Evolutionary conservation across 805 yeast genomes (phyloP).

Genomic region (Saturnispora ahearnii): DNA sequence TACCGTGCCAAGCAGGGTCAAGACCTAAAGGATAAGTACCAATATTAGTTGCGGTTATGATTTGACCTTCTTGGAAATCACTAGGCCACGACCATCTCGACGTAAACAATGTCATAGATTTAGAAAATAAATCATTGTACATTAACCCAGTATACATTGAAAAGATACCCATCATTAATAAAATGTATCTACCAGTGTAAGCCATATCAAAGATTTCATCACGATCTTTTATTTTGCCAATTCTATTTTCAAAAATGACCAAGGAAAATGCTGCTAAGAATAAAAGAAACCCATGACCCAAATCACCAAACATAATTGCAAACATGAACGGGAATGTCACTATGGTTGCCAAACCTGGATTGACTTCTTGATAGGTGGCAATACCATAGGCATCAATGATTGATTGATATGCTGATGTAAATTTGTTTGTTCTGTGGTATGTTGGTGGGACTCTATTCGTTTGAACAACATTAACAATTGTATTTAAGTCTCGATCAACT

Average conservation of each 20-base stretch:
- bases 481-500: slow-evolving; percentile 35
- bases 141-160: slow-evolving; percentile 69
- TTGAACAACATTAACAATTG: slow-evolving; percentile 49
- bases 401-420: slow-evolving; percentile 59
- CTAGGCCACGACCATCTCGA: slow-evolving; percentile 66
- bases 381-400: slow-evolving; percentile 74
- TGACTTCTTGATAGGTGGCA: slow-evolving; percentile 66
- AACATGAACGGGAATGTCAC: slow-evolving; percentile 77
- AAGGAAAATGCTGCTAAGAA: slow-evolving; percentile 45
- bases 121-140: slow-evolving; percentile 66
- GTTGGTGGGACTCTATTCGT: slow-evolving; percentile 68
- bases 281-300: slow-evolving; percentile 67
- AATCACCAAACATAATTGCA: slow-evolving; percentile 78
- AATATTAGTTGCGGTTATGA: slow-evolving; percentile 37
- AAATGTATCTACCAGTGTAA: slow-evolving; percentile 58
- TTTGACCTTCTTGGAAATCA: slow-evolving; percentile 40
- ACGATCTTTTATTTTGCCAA: slow-evolving; percentile 44
- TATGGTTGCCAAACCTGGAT: slow-evolving; percentile 66
- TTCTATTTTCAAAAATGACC: slow-evolving; percentile 44
- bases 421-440: slow-evolving; percentile 59
- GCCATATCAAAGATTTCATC: slow-evolving; percentile 78
- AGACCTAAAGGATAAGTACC: slow-evolving; percentile 56
- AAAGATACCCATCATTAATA: slow-evolving; percentile 60
- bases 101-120: slow-evolving; percentile 55
- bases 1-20: slow-evolving; percentile 75